A percentile compares a stretch with the other conserved stretches of the same genome.
Evolutionary conservation across 495 filamentous ascomycete genomes (phyloP).

Genomic region (Neurospora cerealis): DNA sequence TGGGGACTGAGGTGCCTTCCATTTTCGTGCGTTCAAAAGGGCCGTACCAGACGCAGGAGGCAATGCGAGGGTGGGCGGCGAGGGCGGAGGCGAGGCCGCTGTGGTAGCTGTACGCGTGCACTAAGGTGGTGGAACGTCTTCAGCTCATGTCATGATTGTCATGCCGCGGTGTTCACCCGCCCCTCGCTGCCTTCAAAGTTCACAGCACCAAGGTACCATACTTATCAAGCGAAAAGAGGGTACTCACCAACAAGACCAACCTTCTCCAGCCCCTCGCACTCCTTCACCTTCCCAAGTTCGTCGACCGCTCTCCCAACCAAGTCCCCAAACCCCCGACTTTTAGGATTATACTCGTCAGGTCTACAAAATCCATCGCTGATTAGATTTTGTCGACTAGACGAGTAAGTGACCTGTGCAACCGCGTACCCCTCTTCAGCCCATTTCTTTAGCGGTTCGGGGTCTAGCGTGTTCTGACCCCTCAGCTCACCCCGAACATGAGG

Average conservation of each 20-base stretch:
- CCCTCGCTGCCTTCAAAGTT: not conserved
- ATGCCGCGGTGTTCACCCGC: not conserved
- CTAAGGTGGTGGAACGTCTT: not conserved
- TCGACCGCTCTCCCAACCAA: constrained; percentile 6
- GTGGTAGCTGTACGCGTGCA: no score
- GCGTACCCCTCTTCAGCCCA: constrained; percentile 53
- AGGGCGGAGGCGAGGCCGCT: constrained; percentile 7
- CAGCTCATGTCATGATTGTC: constrained; percentile 1
- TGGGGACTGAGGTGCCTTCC: constrained; percentile 8
- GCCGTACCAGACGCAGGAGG: constrained; percentile 24
- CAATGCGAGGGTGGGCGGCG: constrained; percentile 15
- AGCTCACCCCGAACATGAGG: no score
- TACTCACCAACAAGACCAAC: constrained; percentile 28
- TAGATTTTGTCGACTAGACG: no score
- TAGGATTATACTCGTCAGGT: no score
- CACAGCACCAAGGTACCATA: not conserved
- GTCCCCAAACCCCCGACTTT: no score
- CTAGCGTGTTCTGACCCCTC: constrained; percentile 24
- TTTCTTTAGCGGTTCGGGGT: constrained; percentile 41
- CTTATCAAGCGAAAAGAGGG: not conserved
- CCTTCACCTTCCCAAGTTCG: constrained; percentile 15
- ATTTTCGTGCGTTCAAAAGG: no score
- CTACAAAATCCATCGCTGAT: no score
- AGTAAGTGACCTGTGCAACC: constrained; percentile 33
- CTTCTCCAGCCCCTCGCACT: constrained; percentile 19